Percentiles rank a stretch among this genome's conserved stretches.
phyloP scores from a whole-genome alignment of 495 filamentous ascomycete genomes.

The Extremus antarcticus region DNA sequence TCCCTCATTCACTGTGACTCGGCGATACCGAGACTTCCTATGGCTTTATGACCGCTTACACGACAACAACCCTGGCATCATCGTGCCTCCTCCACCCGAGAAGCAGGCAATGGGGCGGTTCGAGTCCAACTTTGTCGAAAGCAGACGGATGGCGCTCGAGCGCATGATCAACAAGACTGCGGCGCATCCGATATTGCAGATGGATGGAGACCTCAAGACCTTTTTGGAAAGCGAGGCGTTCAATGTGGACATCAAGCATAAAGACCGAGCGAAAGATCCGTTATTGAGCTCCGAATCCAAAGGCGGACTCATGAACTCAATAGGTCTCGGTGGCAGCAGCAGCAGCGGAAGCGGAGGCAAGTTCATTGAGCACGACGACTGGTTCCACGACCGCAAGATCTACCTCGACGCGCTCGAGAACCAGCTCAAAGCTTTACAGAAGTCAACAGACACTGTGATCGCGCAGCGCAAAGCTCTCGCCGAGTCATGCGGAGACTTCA shows the following conservation, averaged over 20 bases:
- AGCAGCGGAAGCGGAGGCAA: conserved; percentile 69
- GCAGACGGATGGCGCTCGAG: conserved; percentile 77
- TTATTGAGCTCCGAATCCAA: conserved; percentile 71
- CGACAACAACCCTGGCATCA: conserved; percentile 85
- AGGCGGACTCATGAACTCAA: conserved; percentile 46
- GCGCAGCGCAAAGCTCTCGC: conserved; percentile 82
- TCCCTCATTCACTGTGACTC: conserved; percentile 79
- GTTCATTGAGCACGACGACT: conserved; percentile 97
- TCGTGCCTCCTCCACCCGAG: conserved; percentile 92
- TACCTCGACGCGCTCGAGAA: conserved; percentile 92
- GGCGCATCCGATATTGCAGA: conserved; percentile 78
- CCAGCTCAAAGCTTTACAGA: conserved; percentile 86
- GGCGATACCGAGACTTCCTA: conserved; percentile 90
- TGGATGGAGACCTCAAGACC: conserved; percentile 86
- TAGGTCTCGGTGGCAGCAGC: conserved; percentile 46
- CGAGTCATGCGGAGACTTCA: conserved; percentile 88
- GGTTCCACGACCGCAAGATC: conserved; percentile 92
- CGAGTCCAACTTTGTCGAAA: conserved; percentile 93
- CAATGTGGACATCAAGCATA: conserved; percentile 93
- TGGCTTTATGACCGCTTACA: conserved; percentile 95
- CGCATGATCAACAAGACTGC: conserved; percentile 96
- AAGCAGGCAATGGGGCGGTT: conserved; percentile 96
- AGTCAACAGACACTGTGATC: conserved; percentile 86
- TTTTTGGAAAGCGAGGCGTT: conserved; percentile 94
- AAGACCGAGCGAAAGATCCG: conserved; percentile 74